Conservation (phyloP, 2,329 filamentous ascomycete species). For the Clonostachys rhizophaga region DNA sequence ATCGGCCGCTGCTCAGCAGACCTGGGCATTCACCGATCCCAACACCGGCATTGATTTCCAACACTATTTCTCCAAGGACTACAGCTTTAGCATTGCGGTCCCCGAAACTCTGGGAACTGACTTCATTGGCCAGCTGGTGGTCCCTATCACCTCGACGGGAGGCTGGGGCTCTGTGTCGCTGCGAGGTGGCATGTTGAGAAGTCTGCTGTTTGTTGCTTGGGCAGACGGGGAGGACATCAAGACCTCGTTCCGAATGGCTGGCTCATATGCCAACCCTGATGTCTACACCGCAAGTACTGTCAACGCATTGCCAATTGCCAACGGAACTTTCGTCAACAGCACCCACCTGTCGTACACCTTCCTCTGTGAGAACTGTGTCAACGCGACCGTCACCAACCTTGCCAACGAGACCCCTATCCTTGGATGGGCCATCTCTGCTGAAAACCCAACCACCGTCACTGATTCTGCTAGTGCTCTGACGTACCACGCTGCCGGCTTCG, state of each 20-base stretch:
- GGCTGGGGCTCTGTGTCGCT: constrained; percentile 41
- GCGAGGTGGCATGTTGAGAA: constrained; percentile 35
- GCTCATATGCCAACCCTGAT: constrained; percentile 35
- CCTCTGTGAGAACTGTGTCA: constrained; percentile 31
- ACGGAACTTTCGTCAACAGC: constrained; percentile 34
- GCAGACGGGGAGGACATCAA: constrained; percentile 31
- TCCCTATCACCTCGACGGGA: constrained; percentile 27
- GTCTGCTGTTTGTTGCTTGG: constrained; percentile 38
- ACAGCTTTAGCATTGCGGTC: no score
- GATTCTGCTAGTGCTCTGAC: no score
- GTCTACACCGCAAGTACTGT: constrained; percentile 31
- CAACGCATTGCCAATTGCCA: constrained; percentile 28
- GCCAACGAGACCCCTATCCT: no score
- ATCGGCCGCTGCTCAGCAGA: no score
- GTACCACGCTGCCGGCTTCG: no score
- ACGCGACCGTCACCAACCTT: constrained; percentile 1
- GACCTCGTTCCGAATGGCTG: constrained; percentile 35
- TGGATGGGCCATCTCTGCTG: no score
- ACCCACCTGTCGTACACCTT: constrained; percentile 39
- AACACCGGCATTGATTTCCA: no score
- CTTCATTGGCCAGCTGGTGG: constrained; percentile 41
- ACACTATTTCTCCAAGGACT: no score
- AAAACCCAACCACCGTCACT: no score
- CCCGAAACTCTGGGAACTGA: no score
- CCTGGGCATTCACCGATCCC: no score